A percentile compares a stretch with the other conserved stretches of the same genome.
phyloP scores from a whole-genome alignment of 306 rosid species.

The Glycyrrhiza uralensis region DNA sequence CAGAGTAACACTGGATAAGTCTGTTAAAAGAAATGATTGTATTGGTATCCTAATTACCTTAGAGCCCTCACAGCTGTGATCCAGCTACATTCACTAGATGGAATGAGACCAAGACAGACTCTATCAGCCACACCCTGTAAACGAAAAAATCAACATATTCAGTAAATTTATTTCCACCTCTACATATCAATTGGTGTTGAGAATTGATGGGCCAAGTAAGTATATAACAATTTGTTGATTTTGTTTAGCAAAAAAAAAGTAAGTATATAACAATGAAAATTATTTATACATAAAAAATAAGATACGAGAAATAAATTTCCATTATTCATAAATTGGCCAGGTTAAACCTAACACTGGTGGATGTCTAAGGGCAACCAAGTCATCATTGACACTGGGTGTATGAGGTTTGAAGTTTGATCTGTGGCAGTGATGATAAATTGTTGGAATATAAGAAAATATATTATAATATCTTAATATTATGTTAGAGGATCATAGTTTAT shows the following conservation, averaged over 20 bases:
- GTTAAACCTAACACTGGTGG: neutral
- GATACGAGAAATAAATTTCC: neutral
- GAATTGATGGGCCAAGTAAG: neutral
- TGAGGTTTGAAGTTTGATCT: neutral
- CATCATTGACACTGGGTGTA: neutral
- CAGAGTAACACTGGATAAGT: neutral
- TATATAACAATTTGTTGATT: neutral
- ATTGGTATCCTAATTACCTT: constrained; percentile 47
- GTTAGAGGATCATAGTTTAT: too few species aligned
- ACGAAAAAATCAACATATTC: constrained; percentile 19
- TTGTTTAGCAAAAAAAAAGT: too few species aligned
- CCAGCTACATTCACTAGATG: constrained; percentile 90
- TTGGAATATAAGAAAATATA: too few species aligned
- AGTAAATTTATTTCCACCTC: neutral
- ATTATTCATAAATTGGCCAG: neutral
- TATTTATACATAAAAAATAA: neutral
- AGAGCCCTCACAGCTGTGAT: constrained; percentile 77
- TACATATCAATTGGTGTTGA: neutral
- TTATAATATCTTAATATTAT: too few species aligned
- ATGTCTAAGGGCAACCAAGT: neutral
- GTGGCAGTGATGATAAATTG: constrained; percentile 6
- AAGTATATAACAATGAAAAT: neutral
- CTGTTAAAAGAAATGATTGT: neutral
- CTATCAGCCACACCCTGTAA: constrained; percentile 81
- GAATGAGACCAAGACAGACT: constrained; percentile 93